phyloP scores from a whole-genome alignment of 495 filamentous ascomycete genomes.

The Hypoxylon perforatum region DNA sequence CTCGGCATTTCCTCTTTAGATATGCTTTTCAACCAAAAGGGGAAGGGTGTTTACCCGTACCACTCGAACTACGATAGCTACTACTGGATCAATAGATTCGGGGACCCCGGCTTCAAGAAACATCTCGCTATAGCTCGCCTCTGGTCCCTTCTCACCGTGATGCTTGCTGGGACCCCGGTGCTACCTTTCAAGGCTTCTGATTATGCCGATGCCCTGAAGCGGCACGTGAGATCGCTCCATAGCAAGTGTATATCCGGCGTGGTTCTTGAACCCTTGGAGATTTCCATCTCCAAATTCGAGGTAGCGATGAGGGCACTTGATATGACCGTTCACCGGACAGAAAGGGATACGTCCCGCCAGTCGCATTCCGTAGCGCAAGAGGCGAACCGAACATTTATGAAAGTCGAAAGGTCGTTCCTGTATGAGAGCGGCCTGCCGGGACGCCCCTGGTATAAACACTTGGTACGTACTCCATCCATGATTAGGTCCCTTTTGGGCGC shows the following conservation, averaged over 20 bases:
- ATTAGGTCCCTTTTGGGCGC: neutral
- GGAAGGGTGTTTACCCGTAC: constrained; percentile 76
- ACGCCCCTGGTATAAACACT: constrained; percentile 23
- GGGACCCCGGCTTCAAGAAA: constrained; percentile 80
- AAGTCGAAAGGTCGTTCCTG: constrained; percentile 14
- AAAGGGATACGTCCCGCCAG: constrained; percentile 7
- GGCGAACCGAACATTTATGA: constrained; percentile 13
- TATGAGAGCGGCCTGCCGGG: constrained; percentile 3
- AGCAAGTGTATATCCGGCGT: constrained; percentile 13
- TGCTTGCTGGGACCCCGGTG: constrained; percentile 75
- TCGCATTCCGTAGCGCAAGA: neutral
- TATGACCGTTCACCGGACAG: constrained; percentile 4
- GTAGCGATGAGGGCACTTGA: constrained; percentile 13
- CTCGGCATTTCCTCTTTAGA: constrained; percentile 27
- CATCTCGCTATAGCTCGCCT: constrained; percentile 78
- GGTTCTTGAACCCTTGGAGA: constrained; percentile 7
- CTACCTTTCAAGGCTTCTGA: constrained; percentile 75
- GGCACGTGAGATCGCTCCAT: constrained; percentile 56
- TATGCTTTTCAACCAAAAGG: constrained; percentile 68
- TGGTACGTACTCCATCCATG: neutral
- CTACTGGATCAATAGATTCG: constrained; percentile 78
- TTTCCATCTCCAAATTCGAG: constrained; percentile 10
- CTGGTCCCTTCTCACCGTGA: constrained; percentile 75
- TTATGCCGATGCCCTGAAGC: constrained; percentile 69
- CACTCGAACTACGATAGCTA: constrained; percentile 86